phyloP scores from a whole-genome alignment of 2,329 filamentous ascomycete genomes.

The Epicoccum nigrum region DNA sequence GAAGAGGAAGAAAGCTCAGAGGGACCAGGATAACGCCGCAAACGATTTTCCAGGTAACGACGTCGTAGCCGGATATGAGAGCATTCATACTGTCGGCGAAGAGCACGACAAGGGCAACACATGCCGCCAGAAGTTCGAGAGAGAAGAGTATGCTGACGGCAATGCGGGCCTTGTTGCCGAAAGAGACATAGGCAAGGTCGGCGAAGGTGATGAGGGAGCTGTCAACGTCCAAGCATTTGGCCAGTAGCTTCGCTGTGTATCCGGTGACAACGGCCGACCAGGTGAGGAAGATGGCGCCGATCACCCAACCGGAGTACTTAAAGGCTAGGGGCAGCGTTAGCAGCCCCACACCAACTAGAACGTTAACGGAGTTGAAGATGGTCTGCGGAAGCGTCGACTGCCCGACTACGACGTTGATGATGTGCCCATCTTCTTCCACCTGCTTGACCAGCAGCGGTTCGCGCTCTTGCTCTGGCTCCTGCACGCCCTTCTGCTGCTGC shows the following conservation, averaged over 20 bases:
- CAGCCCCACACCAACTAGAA: conserved; percentile 87
- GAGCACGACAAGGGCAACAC: conserved; percentile 87
- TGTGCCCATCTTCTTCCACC: conserved; percentile 81
- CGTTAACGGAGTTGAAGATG: conserved; percentile 94
- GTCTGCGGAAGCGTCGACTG: conserved; percentile 96
- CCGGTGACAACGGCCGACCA: conserved; percentile 77
- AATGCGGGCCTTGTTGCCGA: conserved; percentile 80
- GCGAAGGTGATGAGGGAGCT: conserved; percentile 89
- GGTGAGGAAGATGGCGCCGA: conserved; percentile 76
- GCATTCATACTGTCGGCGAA: conserved; percentile 90
- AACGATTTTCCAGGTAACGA: conserved; percentile 81
- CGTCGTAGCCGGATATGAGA: conserved; percentile 72
- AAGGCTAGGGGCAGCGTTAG: conserved; percentile 87
- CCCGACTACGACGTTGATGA: conserved; percentile 83
- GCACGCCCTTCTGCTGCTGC: conserved; percentile 52
- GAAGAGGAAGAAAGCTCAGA: conserved; percentile 82
- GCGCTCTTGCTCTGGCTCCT: conserved; percentile 54
- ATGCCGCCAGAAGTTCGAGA: conserved; percentile 83
- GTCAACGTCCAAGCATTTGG: conserved; percentile 88
- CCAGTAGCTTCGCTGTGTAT: conserved; percentile 84
- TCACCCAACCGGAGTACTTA: conserved; percentile 85
- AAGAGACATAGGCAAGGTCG: conserved; percentile 89
- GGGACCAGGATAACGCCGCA: conserved; percentile 80
- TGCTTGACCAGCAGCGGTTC: conserved; percentile 86
- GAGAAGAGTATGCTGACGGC: conserved; percentile 86